Percentiles rank a stretch among this genome's conserved stretches.
Conservation (phyloP, 495 filamentous ascomycete genomes). For the Penicillium paxilli region DNA sequence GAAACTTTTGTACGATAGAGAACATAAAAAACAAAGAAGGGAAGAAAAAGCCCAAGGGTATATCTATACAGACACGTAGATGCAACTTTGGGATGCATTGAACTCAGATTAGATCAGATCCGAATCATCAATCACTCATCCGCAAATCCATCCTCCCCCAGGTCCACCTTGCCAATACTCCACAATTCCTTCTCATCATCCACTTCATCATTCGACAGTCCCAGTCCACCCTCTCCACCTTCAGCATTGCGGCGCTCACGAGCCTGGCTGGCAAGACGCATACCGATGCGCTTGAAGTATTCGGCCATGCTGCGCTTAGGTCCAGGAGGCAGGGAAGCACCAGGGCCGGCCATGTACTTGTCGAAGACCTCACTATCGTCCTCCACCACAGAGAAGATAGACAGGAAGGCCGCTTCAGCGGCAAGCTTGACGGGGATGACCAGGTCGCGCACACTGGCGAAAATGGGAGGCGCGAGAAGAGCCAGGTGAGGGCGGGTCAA, state of each 20-base stretch:
- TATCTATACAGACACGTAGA: conserved; percentile 27
- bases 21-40: conserved; percentile 6
- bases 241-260: conserved; percentile 87
- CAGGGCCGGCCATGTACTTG: conserved; percentile 73
- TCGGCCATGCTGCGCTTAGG: conserved; percentile 91
- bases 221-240: conserved; percentile 82
- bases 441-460: conserved; percentile 84
- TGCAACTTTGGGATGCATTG: conserved; percentile 18
- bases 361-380: conserved; percentile 86
- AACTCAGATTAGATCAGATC: too few relatives aligned
- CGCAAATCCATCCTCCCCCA: conserved; percentile 66
- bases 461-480: conserved; percentile 77
- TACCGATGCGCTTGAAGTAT: conserved; percentile 91
- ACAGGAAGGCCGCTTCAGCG: conserved; percentile 90
- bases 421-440: conserved; percentile 97
- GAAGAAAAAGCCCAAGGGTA: conserved; percentile 28
- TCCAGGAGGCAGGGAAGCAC: conserved; percentile 60
- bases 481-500: conserved; percentile 75
- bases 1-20: conserved; percentile 25
- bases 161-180: conserved; percentile 90
- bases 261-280: conserved; percentile 78
- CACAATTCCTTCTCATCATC: conserved; percentile 96
- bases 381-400: conserved; percentile 91
- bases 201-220: conserved; percentile 79
- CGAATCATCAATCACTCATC: conserved; percentile 36